phyloP scores from a whole-genome alignment of 805 yeast genomes.

The Cyberlindnera petersonii region DNA sequence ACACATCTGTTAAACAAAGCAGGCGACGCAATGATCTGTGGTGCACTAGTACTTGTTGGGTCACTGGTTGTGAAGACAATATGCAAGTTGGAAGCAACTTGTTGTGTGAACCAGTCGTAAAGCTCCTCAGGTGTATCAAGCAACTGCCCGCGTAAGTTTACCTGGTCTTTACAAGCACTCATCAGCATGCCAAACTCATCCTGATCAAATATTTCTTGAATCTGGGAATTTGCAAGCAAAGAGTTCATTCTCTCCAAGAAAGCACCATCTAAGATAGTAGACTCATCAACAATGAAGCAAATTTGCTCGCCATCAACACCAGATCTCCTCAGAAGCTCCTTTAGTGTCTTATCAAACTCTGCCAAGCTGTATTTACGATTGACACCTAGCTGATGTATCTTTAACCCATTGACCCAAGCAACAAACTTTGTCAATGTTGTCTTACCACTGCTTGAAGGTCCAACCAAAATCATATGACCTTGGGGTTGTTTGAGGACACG shows the following conservation, averaged over 20 bases:
- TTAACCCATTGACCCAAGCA: constrained; percentile 85
- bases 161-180: constrained; percentile 50
- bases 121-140: constrained; percentile 68
- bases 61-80: constrained; percentile 75
- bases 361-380: constrained; percentile 47
- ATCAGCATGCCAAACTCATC: constrained; percentile 58
- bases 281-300: constrained; percentile 78
- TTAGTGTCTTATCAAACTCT: constrained; percentile 66
- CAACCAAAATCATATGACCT: constrained; percentile 85
- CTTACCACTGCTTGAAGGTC: constrained; percentile 80
- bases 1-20: constrained; percentile 90
- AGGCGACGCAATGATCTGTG: constrained; percentile 68
- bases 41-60: constrained; percentile 32
- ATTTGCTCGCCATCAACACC: constrained; percentile 55
- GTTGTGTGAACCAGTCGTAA: constrained; percentile 67
- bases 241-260: constrained; percentile 92
- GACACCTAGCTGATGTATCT: constrained; percentile 54
- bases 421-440: constrained; percentile 75
- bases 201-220: constrained; percentile 83
- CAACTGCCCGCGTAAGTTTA: constrained; percentile 55
- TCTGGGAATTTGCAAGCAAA: constrained; percentile 85
- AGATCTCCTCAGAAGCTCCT: constrained; percentile 46
- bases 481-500: constrained; percentile 80
- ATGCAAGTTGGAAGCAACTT: constrained; percentile 70
- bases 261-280: constrained; percentile 67